Base-by-base conservation (phyloP, 805 yeast species). In the Priceomyces melissophilus region DNA sequence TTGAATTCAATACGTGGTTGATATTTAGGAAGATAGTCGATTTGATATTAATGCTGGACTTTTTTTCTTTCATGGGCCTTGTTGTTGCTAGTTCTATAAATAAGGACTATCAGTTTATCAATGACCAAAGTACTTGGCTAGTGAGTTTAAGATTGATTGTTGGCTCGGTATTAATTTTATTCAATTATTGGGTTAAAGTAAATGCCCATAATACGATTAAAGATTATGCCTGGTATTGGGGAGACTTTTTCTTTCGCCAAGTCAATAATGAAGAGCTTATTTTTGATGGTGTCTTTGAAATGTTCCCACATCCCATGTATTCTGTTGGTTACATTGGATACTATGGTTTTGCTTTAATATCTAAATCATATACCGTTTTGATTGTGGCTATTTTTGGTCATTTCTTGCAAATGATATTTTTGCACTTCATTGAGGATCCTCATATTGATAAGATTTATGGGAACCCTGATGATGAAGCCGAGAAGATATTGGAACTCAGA, bases 221-320 rank as follows among this genome's bases (percentile, higher is more conserved):
- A 59, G 96, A 87, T 57, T 87, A 81, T 57, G 96, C 96, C 9
- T 87, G 96, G 96, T 87, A 87, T 61, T 87, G 96, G 96, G 96
- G 96, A 20, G 96, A 87, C 62, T 87, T 87, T 65, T 87, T 87
- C 73, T 87, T 87, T 65, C 68, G 88, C 40, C 85, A 84, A 57
- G 65, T 68, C 48, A 69, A 69, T 49, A 78, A 77, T 47, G 78
- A 72, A 57, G 82, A 83, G 43, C 72, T 87, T 52, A 82, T 86
- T 25, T 87, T 87, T 62, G 95, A 87, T 58, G 96, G 95, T 32
- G 93, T 87, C 8, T 87, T 86, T 60, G 91, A 87, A 60, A 75
- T 87, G 73, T 87, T 89, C 11, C 96, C 96, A 13, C 96, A 87
- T 57, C 96, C 96, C 39, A 87, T 87, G 96, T 87, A 87, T 60